phyloP scores from a whole-genome alignment of 2,329 filamentous ascomycete genomes.

The Lecanicillium sp. region DNA sequence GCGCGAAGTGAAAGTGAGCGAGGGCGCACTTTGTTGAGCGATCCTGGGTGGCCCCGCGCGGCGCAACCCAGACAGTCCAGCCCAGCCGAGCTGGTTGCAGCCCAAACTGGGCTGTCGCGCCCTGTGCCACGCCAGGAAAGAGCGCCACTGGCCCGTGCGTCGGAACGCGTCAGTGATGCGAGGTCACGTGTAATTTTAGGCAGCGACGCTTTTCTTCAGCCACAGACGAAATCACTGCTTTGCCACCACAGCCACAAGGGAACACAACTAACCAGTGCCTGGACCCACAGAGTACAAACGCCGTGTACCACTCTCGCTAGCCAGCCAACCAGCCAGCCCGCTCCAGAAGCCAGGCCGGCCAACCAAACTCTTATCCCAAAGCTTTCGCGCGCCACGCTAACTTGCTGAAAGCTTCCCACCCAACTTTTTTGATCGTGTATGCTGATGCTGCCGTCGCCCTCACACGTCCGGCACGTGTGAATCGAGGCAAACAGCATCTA shows the following conservation, averaged over 20 bases:
- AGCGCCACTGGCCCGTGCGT: background rate
- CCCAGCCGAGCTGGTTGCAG: no score
- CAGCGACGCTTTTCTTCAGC: background rate
- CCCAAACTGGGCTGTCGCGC: conserved; percentile 1
- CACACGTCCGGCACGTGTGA: conserved; percentile 9
- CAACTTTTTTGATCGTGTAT: conserved; percentile 1
- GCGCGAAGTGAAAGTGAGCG: conserved; percentile 2
- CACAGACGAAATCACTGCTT: no score
- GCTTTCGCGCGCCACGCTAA: conserved; percentile 7
- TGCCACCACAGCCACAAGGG: background rate
- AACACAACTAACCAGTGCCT: background rate
- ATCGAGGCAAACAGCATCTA: background rate
- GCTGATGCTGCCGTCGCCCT: background rate
- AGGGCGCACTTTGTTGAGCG: conserved; percentile 8
- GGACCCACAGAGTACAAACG: background rate
- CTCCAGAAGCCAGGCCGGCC: background rate
- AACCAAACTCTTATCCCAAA: background rate
- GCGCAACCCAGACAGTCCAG: no score
- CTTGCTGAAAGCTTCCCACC: background rate
- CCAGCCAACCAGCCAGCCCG: background rate
- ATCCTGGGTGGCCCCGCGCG: background rate
- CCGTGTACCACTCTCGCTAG: background rate
- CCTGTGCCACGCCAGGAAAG: conserved; percentile 1
- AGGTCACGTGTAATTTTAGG: background rate
- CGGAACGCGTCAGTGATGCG: conserved; percentile 8